These are phyloP conservation scores for Fusarium sp. DNA, from an alignment of 2,329 filamentous ascomycete genomes.

Conservation along the genomic window DNA sequence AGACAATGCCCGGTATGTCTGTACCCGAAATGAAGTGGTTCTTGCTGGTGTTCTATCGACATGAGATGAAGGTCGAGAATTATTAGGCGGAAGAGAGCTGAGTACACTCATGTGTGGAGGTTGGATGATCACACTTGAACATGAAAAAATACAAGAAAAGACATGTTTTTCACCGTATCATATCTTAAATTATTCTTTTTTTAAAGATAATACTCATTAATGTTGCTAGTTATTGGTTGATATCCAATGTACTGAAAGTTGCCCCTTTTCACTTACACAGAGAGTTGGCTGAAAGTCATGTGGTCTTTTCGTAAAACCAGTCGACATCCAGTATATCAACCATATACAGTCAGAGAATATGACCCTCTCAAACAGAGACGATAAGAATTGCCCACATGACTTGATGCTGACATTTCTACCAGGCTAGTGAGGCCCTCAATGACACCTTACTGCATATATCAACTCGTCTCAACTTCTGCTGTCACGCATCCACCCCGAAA, in stretches of 20 bases:
- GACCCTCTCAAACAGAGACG: neutral
- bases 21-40: conserved; percentile 27
- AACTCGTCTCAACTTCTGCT: neutral
- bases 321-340: neutral
- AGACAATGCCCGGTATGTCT: conserved; percentile 16
- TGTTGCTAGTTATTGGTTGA: neutral
- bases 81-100: neutral
- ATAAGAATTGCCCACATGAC: neutral
- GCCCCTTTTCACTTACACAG: neutral
- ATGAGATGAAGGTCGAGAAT: neutral
- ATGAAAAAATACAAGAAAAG: neutral
- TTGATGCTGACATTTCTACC: neutral
- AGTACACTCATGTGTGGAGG: neutral
- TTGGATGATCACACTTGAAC: neutral
- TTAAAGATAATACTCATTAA: too few species aligned
- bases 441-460: conserved; percentile 7
- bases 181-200: neutral
- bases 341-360: neutral
- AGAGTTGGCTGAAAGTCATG: neutral
- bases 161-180: neutral
- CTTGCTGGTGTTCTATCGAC: neutral
- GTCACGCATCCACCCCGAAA: neutral
- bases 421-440: conserved; percentile 7
- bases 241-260: neutral
- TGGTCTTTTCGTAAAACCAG: neutral